Evolutionary conservation across 2,329 filamentous ascomycete species (phyloP).

Genomic region (Stachybotrys elegans): DNA sequence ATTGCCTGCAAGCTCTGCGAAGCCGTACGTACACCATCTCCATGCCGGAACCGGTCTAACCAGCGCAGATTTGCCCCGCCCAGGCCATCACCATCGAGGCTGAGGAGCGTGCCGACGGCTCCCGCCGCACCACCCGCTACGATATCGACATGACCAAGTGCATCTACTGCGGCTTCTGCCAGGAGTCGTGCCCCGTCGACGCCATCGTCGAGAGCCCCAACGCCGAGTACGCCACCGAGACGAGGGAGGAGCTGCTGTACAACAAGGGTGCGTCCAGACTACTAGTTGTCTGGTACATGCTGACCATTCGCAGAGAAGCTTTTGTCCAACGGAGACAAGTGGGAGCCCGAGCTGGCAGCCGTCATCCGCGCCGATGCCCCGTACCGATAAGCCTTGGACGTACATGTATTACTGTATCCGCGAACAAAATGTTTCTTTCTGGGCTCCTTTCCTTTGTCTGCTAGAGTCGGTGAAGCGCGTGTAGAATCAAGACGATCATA

Average conservation of each 20-base stretch:
- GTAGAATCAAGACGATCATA: no score
- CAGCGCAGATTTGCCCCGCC: constrained; percentile 74
- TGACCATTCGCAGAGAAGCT: constrained; percentile 61
- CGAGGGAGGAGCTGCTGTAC: constrained; percentile 89
- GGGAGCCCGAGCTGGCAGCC: constrained; percentile 95
- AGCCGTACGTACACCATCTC: constrained; percentile 47
- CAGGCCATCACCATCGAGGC: constrained; percentile 99
- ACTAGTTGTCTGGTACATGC: constrained; percentile 5
- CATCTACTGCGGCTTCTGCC: constrained; percentile 99
- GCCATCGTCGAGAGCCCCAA: constrained; percentile 68
- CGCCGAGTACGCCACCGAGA: constrained; percentile 59
- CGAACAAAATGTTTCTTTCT: no score
- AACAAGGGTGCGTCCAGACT: constrained; percentile 64
- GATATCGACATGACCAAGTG: constrained; percentile 99
- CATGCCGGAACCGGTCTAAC: not conserved
- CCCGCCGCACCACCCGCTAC: constrained; percentile 91
- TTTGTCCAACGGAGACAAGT: constrained; percentile 85
- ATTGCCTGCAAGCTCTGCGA: constrained; percentile 99
- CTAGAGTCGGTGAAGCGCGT: no score
- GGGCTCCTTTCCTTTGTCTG: no score
- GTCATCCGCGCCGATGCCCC: constrained; percentile 89
- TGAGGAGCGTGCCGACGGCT: constrained; percentile 94
- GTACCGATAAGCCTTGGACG: constrained; percentile 59
- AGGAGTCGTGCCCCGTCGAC: constrained; percentile 97
- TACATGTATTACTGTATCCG: constrained; percentile 7